Evolutionary conservation across 169 alveolate genomes (phyloP).

Genomic region (Plasmodium knowlesi): DNA sequence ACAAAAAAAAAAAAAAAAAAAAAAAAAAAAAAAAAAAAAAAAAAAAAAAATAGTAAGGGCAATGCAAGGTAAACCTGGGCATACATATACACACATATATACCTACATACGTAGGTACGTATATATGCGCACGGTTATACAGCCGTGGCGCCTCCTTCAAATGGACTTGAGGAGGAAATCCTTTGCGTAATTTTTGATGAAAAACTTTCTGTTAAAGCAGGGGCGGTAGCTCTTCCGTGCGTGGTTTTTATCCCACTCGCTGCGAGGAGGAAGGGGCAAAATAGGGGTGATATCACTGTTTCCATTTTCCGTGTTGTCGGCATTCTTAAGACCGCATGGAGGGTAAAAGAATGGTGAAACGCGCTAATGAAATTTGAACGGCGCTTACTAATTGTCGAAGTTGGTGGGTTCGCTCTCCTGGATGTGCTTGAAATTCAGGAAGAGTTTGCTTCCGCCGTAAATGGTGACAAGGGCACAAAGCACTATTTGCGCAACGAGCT

Average conservation of each 20-base stretch:
- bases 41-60: neutral
- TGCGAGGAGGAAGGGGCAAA: neutral
- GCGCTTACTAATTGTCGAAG: slow-evolving; percentile 32
- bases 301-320: too few relatives aligned
- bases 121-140: neutral
- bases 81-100: neutral
- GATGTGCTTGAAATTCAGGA: slow-evolving; percentile 29
- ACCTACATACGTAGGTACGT: neutral
- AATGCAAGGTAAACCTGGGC: neutral
- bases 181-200: slow-evolving; percentile 18
- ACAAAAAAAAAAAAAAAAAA: neutral
- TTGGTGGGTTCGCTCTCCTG: neutral
- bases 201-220: slow-evolving; percentile 38
- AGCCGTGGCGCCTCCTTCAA: neutral
- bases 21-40: neutral
- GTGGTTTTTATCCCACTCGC: slow-evolving; percentile 60
- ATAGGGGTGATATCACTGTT: too few relatives aligned
- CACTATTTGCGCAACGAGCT: slow-evolving; percentile 46
- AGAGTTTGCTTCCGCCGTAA: slow-evolving; percentile 64
- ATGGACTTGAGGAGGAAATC: slow-evolving; percentile 2
- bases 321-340: neutral
- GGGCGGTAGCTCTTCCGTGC: slow-evolving; percentile 26
- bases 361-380: neutral
- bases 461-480: slow-evolving; percentile 57
- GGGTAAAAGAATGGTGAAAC: neutral